These are phyloP conservation scores for Cladophialophora chaetospira DNA, from an alignment of 2,329 filamentous ascomycete genomes.

Conservation along the genomic window DNA sequence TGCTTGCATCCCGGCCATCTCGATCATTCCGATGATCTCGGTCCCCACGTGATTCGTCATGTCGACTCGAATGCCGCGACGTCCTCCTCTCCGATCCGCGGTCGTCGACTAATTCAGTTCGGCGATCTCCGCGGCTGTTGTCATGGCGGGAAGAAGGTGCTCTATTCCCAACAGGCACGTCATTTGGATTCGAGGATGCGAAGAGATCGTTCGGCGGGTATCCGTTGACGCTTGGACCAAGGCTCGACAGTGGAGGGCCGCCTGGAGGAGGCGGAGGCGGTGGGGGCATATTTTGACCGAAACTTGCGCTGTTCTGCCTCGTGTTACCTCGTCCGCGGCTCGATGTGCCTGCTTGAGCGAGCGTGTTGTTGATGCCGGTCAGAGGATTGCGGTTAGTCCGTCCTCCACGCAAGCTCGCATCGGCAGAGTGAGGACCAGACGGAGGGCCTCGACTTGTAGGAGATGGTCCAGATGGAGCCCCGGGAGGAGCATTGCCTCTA, in stretches of 20 bases:
- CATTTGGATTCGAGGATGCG: conserved; percentile 33
- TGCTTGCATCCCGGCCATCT: conserved; percentile 25
- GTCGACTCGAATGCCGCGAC: conserved; percentile 29
- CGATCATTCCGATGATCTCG: conserved; percentile 22
- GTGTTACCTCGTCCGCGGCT: conserved; percentile 45
- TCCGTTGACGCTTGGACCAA: conserved; percentile 33
- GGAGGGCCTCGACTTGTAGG: conserved; percentile 41
- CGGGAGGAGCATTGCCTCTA: conserved; percentile 38
- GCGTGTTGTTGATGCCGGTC: conserved; percentile 49
- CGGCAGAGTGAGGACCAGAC: conserved; percentile 40
- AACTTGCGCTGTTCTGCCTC: conserved; percentile 37
- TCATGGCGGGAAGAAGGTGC: conserved; percentile 28
- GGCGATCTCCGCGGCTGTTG: conserved; percentile 21
- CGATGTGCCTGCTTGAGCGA: conserved; percentile 46
- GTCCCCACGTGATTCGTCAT: conserved; percentile 28
- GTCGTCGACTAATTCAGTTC: conserved; percentile 21
- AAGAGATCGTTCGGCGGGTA: conserved; percentile 40
- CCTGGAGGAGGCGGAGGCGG: conserved; percentile 34
- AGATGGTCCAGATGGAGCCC: conserved; percentile 41
- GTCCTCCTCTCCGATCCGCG: conserved; percentile 31
- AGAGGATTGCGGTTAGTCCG: conserved; percentile 48
- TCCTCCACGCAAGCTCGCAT: conserved; percentile 41
- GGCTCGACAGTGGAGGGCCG: conserved; percentile 38
- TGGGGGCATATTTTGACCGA: conserved; percentile 31
- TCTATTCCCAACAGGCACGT: conserved; percentile 33